These are phyloP conservation scores for Moesziomyces globuligerus DNA, from an alignment of 1,284 basidiomycete species.

Conservation along the genomic window DNA sequence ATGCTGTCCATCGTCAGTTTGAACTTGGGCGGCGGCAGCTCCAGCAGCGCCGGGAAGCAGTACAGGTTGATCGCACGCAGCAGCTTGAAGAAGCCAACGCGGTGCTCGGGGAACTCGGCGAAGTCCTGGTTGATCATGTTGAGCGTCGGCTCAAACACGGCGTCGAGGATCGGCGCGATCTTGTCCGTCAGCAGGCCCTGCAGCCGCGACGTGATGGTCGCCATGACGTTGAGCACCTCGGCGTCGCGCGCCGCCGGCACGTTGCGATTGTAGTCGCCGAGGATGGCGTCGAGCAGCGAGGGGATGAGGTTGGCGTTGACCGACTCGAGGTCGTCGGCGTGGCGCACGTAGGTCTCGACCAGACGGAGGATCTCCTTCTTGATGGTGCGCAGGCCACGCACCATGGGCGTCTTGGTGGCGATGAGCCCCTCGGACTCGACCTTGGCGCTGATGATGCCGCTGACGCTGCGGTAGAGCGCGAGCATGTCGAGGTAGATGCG, in stretches of 20 bases:
- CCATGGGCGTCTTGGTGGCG: slow-evolving; percentile 97
- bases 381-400: slow-evolving; percentile 91
- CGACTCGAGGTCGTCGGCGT: slow-evolving; percentile 92
- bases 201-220: slow-evolving; percentile 80
- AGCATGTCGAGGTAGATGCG: slow-evolving; percentile 98
- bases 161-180: slow-evolving; percentile 94
- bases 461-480: slow-evolving; percentile 96
- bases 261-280: slow-evolving; percentile 95
- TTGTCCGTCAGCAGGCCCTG: slow-evolving; percentile 79
- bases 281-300: slow-evolving; percentile 92
- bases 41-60: slow-evolving; percentile 95
- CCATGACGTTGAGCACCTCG: slow-evolving; percentile 97
- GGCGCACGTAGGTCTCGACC: slow-evolving; percentile 97
- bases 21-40: slow-evolving; percentile 89
- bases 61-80: slow-evolving; percentile 90
- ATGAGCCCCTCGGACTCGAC: slow-evolving; percentile 82
- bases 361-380: slow-evolving; percentile 97
- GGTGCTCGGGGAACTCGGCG: slow-evolving; percentile 96
- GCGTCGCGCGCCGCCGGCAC: slow-evolving; percentile 93
- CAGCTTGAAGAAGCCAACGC: slow-evolving; percentile 96
- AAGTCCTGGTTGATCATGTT: slow-evolving; percentile 99
- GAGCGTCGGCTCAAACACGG: slow-evolving; percentile 95
- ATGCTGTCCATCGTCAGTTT: slow-evolving; percentile 98
- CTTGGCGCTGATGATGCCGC: slow-evolving; percentile 94
- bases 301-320: slow-evolving; percentile 94